A percentile compares a stretch with the other conserved stretches of the same genome.
These are phyloP conservation scores for Chaetomium strumarium DNA, from an alignment of 2,329 filamentous ascomycete species.

Conservation along the genomic window DNA sequence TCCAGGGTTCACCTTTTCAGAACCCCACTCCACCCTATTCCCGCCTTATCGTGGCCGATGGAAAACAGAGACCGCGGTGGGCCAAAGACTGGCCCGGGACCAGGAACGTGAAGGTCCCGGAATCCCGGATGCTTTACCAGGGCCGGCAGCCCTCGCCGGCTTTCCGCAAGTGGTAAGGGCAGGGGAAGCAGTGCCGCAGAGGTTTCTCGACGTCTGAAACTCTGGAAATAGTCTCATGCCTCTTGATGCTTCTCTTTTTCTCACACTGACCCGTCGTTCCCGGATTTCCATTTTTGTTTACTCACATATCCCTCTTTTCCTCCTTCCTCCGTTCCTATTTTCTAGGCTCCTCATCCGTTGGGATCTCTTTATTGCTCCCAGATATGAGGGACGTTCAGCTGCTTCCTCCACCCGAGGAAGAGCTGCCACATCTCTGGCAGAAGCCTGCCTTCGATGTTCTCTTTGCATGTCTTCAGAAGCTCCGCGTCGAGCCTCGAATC, in stretches of 20 bases:
- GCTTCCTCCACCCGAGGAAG: conserved; percentile 47
- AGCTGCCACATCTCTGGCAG: conserved; percentile 78
- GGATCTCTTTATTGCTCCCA: background rate
- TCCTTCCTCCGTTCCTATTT: background rate
- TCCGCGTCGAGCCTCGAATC: conserved; percentile 61
- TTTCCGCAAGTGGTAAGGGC: background rate
- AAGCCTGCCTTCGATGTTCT: conserved; percentile 63
- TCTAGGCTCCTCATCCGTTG: background rate
- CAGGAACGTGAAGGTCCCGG: too few species aligned
- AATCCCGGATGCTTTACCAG: too few species aligned
- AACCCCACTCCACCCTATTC: too few species aligned
- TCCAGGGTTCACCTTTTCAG: background rate
- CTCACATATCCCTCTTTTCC: background rate
- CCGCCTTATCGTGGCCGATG: too few species aligned
- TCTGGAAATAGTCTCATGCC: too few species aligned
- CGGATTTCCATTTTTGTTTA: background rate
- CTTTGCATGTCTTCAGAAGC: conserved; percentile 56
- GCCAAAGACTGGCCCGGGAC: too few species aligned
- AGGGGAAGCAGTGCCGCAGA: background rate
- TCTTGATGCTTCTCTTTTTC: background rate
- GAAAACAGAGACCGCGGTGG: too few species aligned
- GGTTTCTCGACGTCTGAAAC: background rate
- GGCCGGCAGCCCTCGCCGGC: background rate
- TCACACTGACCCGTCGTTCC: background rate
- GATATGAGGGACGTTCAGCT: conserved; percentile 20